Percentiles rank a stretch among this genome's conserved stretches.
These are phyloP conservation scores for Boletus subcaerulescens DNA, from an alignment of 768 basidiomycete species.

Conservation along the genomic window DNA sequence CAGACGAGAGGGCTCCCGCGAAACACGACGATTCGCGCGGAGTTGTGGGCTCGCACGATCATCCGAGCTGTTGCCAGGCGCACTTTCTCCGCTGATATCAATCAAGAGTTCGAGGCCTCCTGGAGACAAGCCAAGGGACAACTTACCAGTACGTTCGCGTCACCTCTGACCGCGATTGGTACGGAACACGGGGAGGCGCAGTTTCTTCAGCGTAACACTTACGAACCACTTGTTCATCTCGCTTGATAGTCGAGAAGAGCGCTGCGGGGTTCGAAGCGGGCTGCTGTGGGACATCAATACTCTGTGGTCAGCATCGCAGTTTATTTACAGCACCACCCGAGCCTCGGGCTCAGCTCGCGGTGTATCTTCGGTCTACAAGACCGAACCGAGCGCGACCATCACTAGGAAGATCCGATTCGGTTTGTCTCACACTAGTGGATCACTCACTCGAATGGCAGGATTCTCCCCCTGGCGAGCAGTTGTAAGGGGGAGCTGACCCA, in stretches of 20 bases:
- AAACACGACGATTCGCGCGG: constrained; percentile 8
- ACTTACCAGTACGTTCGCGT: background rate
- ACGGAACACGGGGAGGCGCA: background rate
- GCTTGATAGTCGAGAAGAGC: constrained; percentile 20
- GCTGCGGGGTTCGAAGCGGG: constrained; percentile 23
- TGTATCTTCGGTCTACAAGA: background rate
- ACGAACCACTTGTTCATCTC: constrained; percentile 12
- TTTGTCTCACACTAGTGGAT: background rate
- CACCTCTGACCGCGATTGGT: constrained; percentile 6
- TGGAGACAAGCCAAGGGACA: background rate
- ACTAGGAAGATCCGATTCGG: constrained; percentile 3
- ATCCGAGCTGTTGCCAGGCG: background rate
- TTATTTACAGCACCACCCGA: constrained; percentile 7
- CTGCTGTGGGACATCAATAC: constrained; percentile 9
- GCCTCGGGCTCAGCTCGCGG: background rate
- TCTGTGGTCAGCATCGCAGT: background rate
- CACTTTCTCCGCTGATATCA: background rate
- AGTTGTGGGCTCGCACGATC: constrained; percentile 4
- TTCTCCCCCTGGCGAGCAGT: constrained; percentile 7
- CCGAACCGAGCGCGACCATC: background rate
- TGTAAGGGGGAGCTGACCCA: background rate
- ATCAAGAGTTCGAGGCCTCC: background rate
- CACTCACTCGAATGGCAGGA: background rate
- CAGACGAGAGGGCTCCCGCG: constrained; percentile 13
- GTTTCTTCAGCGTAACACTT: constrained; percentile 2